Evolutionary conservation across 2,329 filamentous ascomycete genomes (phyloP).

Genomic region (Helminthosporium solani): DNA sequence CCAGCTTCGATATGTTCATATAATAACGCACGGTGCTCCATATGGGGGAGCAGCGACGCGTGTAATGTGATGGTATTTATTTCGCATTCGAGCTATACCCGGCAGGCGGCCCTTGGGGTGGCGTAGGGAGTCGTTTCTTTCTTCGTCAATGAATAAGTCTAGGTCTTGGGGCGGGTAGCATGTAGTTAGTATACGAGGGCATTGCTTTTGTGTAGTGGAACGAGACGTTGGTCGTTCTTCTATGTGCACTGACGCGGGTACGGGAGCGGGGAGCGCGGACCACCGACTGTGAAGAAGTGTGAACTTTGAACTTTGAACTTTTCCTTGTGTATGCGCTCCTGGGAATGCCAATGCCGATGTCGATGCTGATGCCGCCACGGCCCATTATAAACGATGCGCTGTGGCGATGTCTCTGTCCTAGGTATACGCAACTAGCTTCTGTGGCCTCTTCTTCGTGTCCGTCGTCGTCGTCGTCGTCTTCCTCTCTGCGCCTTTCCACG

Average conservation of each 20-base stretch:
- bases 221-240: too few relatives aligned
- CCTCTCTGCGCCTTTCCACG: too few relatives aligned
- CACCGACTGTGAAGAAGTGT: not conserved
- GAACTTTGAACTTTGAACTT: not conserved
- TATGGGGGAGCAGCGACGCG: slow-evolving; percentile 1
- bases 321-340: not conserved
- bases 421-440: slow-evolving; percentile 18
- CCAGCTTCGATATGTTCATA: not conserved
- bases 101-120: not conserved
- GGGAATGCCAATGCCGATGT: slow-evolving; percentile 3
- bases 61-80: slow-evolving; percentile 8
- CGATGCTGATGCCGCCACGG: slow-evolving; percentile 34
- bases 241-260: too few relatives aligned
- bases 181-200: not conserved
- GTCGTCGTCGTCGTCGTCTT: too few relatives aligned
- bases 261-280: too few relatives aligned
- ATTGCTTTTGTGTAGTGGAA: too few relatives aligned
- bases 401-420: slow-evolving; percentile 39
- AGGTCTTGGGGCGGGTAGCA: not conserved
- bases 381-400: slow-evolving; percentile 38
- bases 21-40: not conserved
- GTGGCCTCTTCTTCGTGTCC: not conserved
- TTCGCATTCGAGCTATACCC: slow-evolving; percentile 5
- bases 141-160: not conserved
- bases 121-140: not conserved